Base-by-base conservation (phyloP, 805 yeast genomes). In the Metschnikowia henanensis region DNA sequence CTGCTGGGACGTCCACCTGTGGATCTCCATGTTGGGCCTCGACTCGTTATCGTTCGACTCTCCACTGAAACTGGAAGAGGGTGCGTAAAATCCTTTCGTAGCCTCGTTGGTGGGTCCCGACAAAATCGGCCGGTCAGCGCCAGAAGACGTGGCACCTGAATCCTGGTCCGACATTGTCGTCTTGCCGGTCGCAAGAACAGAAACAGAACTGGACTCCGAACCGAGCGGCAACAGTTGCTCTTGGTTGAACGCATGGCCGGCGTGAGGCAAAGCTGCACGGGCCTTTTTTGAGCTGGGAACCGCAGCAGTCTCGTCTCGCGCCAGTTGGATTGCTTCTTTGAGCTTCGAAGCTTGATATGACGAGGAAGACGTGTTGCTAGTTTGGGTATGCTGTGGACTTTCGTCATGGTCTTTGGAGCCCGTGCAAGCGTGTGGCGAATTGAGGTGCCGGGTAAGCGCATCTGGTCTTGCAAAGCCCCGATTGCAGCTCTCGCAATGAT, bases 391-490 rank as follows among this genome's bases (percentile, higher is more conserved):
- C 15, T 42, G 41, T 6, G 37, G 20, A 17, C n/a, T 22, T 5
- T 41, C 37, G 8, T 46, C 42, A 6, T 15, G 13, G 12, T 30
- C 40, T 20, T 37, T 36, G 12, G 31, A 7, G 6, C 47, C 47
- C 6, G 45, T 21, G 25, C 75, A 72, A 0, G 72, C 76, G 43
- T 67, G 64, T 2, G 62, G 64, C 3, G 68, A 59, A 36, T 83
- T 80, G 35, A 70, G 66, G 57, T 87, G 95, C 48, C 95, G 70
- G 3, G 81, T 75, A 21, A 87, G 68, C 0, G 95, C 90, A 61
- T 87, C 95, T 1, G 82, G 80, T 26, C 95, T 66, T 1, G 92
- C 87, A 64, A 87, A 87, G 32, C 72, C 65, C 35, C 84, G 72
- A 13, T 76, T 76, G 64, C 95, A 87, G 36, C 68, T 67, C 16